Percentiles rank a stretch among this genome's conserved stretches.
Evolutionary conservation across 257 asterid species (phyloP).

Genomic region (Nicotiana tabacum): DNA sequence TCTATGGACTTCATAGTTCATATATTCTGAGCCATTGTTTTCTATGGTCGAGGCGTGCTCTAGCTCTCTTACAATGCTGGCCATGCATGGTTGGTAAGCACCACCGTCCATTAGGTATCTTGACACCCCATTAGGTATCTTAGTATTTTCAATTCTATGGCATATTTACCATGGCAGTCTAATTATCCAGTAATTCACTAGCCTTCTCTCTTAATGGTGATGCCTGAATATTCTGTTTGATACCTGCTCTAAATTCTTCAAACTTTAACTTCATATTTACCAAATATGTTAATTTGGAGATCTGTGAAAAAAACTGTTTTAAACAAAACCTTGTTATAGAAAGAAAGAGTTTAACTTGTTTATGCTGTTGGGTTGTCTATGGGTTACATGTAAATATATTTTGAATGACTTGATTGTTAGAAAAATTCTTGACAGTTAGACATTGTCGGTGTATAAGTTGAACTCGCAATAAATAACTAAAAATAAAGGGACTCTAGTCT

Average conservation of each 20-base stretch:
- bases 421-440: no score
- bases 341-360: no score
- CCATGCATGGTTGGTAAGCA: conserved; percentile 70
- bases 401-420: no score
- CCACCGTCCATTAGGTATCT: conserved; percentile 39
- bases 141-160: neutral
- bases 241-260: neutral
- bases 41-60: conserved; percentile 66
- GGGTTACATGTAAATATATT: no score
- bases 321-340: no score
- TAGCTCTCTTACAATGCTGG: conserved; percentile 71
- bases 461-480: no score
- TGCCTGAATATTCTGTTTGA: neutral
- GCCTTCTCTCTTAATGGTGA: neutral
- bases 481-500: no score
- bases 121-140: neutral
- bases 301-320: no score
- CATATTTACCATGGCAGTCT: neutral
- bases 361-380: no score
- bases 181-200: neutral
- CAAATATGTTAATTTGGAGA: no score
- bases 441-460: no score
- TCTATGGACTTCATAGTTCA: conserved; percentile 35
- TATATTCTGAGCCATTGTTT: conserved; percentile 38
- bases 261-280: no score